Conservation (phyloP, 1,284 basidiomycete genomes). For the Porogramme epimiltina region DNA sequence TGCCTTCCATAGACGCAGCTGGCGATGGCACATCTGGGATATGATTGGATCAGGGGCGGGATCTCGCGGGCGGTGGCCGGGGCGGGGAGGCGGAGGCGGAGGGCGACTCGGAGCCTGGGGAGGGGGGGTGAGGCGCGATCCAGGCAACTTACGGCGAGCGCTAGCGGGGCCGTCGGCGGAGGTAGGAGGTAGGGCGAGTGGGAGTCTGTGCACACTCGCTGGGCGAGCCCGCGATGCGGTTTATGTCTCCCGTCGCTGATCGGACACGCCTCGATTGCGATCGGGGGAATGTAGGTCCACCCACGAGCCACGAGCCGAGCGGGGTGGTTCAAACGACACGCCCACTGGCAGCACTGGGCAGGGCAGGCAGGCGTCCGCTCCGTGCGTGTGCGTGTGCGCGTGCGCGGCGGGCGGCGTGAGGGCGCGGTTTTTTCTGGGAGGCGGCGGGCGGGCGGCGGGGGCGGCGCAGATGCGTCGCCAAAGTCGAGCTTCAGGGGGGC, state of each 20-base stretch:
- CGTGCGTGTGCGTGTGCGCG: background rate
- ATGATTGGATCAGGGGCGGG: slow-evolving; percentile 12
- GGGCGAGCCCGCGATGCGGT: slow-evolving; percentile 10
- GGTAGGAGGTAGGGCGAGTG: slow-evolving; percentile 47
- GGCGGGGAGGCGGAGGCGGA: background rate
- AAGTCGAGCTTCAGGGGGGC: background rate
- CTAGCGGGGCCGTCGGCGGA: slow-evolving; percentile 62
- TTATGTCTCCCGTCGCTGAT: slow-evolving; percentile 21
- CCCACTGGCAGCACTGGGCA: background rate
- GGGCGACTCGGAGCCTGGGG: no score
- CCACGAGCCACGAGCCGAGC: slow-evolving; percentile 17
- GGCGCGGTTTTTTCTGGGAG: background rate
- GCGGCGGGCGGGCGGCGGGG: background rate
- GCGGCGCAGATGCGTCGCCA: background rate
- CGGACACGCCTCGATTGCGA: slow-evolving; percentile 18
- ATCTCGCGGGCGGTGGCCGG: slow-evolving; percentile 1
- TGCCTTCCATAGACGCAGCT: slow-evolving; percentile 54
- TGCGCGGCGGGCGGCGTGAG: background rate
- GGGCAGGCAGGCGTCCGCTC: no score
- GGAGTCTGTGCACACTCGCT: slow-evolving; percentile 18
- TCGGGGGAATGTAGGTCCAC: slow-evolving; percentile 25
- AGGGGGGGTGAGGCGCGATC: slow-evolving; percentile 17
- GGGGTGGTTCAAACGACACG: background rate
- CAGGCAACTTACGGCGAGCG: slow-evolving; percentile 28
- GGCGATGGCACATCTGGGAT: slow-evolving; percentile 65